Conservation (phyloP, 306 rosid genomes). For the Begonia peltatifolia region DNA sequence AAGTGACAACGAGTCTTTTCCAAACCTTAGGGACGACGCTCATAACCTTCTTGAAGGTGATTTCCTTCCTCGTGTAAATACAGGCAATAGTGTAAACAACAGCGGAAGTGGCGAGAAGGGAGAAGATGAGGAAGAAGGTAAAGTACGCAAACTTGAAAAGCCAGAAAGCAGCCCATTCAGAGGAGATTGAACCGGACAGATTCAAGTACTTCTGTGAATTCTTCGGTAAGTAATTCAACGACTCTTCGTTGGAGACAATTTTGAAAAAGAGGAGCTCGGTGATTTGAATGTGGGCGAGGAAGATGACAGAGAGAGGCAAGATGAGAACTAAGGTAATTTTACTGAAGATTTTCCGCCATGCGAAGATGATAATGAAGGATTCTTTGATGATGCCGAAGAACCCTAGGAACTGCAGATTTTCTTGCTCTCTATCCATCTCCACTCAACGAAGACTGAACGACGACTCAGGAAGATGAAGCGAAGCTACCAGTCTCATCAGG, state of each 20-base stretch:
- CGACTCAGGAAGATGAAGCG: not conserved
- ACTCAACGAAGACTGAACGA: not conserved
- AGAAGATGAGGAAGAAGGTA: constrained; percentile 11
- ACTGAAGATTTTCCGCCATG: constrained; percentile 15
- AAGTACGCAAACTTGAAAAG: constrained; percentile 11
- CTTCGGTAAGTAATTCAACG: constrained; percentile 1
- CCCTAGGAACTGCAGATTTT: constrained; percentile 8
- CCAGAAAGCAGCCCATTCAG: constrained; percentile 14
- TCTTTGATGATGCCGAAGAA: constrained; percentile 10
- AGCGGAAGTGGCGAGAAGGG: constrained; percentile 9
- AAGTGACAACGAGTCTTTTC: constrained; percentile 10
- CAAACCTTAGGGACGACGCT: constrained; percentile 15
- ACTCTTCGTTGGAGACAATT: constrained; percentile 6
- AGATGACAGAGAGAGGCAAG: constrained; percentile 9
- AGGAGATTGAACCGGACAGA: constrained; percentile 1
- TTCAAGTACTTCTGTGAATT: not conserved
- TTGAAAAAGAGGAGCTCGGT: constrained; percentile 11
- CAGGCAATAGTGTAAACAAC: constrained; percentile 14
- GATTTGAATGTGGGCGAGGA: constrained; percentile 11
- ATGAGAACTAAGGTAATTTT: constrained; percentile 11
- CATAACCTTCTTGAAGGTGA: constrained; percentile 8
- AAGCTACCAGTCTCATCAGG: too few relatives aligned
- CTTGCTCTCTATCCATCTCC: constrained; percentile 9
- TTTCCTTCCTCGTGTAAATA: constrained; percentile 3
- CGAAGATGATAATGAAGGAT: constrained; percentile 6